These are phyloP conservation scores for Trichoderma atroviride DNA, from an alignment of 2,329 filamentous ascomycete species.

Conservation along the genomic window DNA sequence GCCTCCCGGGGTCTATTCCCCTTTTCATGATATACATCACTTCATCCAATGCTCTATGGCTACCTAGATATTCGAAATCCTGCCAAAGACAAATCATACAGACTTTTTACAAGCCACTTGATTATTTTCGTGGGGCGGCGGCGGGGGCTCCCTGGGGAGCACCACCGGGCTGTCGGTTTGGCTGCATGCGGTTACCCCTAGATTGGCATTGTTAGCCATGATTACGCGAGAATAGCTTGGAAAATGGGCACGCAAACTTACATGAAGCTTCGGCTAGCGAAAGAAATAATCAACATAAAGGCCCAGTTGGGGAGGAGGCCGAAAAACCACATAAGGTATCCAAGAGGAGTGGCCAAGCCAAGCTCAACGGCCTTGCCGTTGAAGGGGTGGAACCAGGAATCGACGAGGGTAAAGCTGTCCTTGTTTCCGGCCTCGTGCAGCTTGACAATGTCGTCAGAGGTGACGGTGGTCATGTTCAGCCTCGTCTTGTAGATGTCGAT, in stretches of 20 bases:
- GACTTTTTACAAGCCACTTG: neutral
- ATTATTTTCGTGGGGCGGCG: constrained; percentile 9
- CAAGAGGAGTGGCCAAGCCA: constrained; percentile 64
- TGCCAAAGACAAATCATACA: neutral
- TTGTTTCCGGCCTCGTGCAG: constrained; percentile 56
- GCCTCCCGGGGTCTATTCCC: neutral
- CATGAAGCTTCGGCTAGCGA: constrained; percentile 76
- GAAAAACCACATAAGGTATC: constrained; percentile 69
- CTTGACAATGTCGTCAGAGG: constrained; percentile 63
- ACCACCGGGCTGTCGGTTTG: constrained; percentile 28
- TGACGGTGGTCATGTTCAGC: constrained; percentile 71
- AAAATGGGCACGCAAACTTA: constrained; percentile 49
- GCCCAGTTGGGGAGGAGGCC: constrained; percentile 71
- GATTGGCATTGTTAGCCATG: constrained; percentile 33
- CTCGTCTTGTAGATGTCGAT: constrained; percentile 66
- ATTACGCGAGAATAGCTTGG: neutral
- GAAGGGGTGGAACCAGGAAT: constrained; percentile 76
- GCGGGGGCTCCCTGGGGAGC: constrained; percentile 25
- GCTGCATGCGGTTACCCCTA: constrained; percentile 45
- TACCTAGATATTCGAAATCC: neutral
- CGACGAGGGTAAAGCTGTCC: constrained; percentile 52
- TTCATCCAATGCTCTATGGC: neutral
- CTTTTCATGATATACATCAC: constrained; percentile 21
- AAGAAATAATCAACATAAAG: constrained; percentile 75
- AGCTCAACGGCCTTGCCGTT: constrained; percentile 67